Evolutionary conservation across 1,284 basidiomycete genomes (phyloP), one percentile per base, ranked within the genome.

Genomic region (Ustilago lituana): DNA sequence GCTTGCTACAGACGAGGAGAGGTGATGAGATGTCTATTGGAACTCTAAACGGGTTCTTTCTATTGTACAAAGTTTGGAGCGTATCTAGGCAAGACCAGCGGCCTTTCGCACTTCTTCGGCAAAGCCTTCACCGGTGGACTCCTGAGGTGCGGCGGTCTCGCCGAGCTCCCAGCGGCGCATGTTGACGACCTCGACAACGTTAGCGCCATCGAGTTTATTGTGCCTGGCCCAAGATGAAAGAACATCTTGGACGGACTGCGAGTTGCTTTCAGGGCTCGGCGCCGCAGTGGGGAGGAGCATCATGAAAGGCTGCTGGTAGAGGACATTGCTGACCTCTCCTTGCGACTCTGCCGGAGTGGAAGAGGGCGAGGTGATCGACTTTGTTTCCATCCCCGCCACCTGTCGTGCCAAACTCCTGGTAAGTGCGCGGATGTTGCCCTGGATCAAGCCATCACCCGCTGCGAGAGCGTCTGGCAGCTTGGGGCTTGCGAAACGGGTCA

Each of bases 301-400:
- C 85, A 90, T 89, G 76, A 93, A 92, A 5, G 88, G 88, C 79
- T 96, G 94, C 22, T 88, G 85, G 76, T 93, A 90, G 52, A 97
- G 83, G 15, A 87, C 88, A 10, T 73, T 78, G 5, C 85, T 87
- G 32, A 89, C 87, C 33, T 88, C 86, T 19, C 84, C 84, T 14
- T 82, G 81, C 5, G 84, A 84, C 6, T 76, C 73, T 7, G 53
- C 60, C 3, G 41, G 24, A 5, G 29, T 17, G 1, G 29, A 23
- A 4, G 58, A 32, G 4, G 79, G 56, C 2, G 83, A 73, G 12
- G 76, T 83, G 38, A 96, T 85, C 0, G 85, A 85, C n/a, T 83
- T 84, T 0, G 92, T 92, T 23, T 91, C 88, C 82, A 94, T 91
- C 1, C 93, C 94, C 10, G 90, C 89, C 31, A 92, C 89, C 83